Evolutionary conservation across 495 filamentous ascomycete species (phyloP), one percentile per base, ranked within the genome.

Genomic region (Hypoxylon lenormandii): DNA sequence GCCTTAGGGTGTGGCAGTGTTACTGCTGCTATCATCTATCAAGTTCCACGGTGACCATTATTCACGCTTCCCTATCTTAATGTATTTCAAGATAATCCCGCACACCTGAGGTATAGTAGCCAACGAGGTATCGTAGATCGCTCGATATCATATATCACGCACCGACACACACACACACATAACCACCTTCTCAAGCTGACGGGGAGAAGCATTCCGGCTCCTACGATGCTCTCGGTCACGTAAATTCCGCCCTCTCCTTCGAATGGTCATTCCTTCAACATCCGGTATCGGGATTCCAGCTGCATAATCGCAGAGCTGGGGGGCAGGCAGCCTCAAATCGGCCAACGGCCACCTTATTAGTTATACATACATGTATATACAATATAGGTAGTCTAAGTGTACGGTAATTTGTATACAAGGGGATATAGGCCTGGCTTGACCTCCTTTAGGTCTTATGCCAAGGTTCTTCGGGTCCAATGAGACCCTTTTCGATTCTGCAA

Each of bases 51-150:
- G 33, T 16, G 12, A 42, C n/a, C 6, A 23, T 55, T 42, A 43
- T 21, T 0, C 30, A 65, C 15, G 19, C 37, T 38, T 26, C 18
- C 16, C n/a, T 48, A 28, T 26, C 23, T 26, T 26, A 50, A 60
- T 47, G 5, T 37, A 51, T 62, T 43, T 37, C 22, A 30, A 43
- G 49, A 70, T 64, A 64, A 70, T 70, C 66, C 60, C 66, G 49
- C 66, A 65, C 33, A 65, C 66, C 60, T 55, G 1, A 43, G 10
- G 37, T 37, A 43, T 16, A 45, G 8, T 10, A 45, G 16, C 42
- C 42, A 45, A 45, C 16, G 7, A 21, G 15, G 23, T 22, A 18
- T 23, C 15, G 5, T 19, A 22, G 45, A 22, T 49, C 10, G 23
- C 12, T n/a, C 19, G 55, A 66, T 60, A 55, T 11, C 38, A 33